Evolutionary conservation across 176 grass and related monocot genomes (phyloP).

Genomic region (Triticum urartu): DNA sequence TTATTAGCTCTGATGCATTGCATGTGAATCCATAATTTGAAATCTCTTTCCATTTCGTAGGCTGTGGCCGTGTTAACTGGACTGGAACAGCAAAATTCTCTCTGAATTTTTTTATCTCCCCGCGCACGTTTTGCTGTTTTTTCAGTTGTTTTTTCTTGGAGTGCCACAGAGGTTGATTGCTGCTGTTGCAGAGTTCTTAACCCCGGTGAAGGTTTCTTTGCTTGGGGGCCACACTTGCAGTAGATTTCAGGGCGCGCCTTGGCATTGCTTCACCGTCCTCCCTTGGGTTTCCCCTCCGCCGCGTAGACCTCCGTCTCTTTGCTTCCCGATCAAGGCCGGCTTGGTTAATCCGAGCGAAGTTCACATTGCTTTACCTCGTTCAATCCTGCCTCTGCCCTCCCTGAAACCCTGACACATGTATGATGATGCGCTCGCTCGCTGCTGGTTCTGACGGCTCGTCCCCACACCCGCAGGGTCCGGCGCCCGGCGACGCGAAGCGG

Average conservation of each 20-base stretch:
- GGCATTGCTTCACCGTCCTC: conserved; percentile 29
- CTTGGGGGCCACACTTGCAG: conserved; percentile 41
- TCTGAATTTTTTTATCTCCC: background rate
- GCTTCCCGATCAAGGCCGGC: background rate
- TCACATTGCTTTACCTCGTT: no score
- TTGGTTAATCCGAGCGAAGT: background rate
- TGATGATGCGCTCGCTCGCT: conserved; percentile 19
- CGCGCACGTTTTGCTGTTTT: background rate
- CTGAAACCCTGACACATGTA: background rate
- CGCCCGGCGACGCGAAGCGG: conserved; percentile 41
- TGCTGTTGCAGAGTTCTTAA: conserved; percentile 26
- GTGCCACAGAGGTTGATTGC: background rate
- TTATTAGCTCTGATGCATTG: background rate
- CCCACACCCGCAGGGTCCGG: conserved; percentile 28
- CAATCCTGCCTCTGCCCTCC: background rate
- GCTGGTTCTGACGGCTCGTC: background rate
- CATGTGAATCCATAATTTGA: background rate
- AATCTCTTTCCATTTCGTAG: background rate
- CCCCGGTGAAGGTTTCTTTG: conserved; percentile 31
- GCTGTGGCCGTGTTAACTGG: background rate
- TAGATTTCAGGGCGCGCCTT: conserved; percentile 36
- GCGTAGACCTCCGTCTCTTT: background rate
- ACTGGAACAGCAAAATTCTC: background rate
- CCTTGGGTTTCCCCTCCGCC: conserved; percentile 38
- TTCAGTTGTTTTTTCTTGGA: background rate